phyloP scores from a whole-genome alignment of 352 stramenopile species.

The Phytophthora sojae region DNA sequence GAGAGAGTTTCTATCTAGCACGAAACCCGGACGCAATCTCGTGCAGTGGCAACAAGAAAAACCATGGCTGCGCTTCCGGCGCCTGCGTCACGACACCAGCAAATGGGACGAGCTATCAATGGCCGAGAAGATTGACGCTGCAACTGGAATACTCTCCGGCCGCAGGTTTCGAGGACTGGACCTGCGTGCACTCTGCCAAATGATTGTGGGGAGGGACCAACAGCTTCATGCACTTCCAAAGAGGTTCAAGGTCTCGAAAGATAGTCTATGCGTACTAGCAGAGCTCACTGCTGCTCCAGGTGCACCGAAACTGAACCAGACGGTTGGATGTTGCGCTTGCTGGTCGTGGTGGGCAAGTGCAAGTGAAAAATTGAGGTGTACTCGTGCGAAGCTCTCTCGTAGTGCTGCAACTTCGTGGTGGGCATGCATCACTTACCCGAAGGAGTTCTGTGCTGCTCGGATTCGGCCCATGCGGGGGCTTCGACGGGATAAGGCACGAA shows the following conservation, averaged over 20 bases:
- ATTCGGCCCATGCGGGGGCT: slow-evolving; percentile 11
- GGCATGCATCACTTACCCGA: slow-evolving; percentile 19
- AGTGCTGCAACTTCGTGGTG: slow-evolving; percentile 20
- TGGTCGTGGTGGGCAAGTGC: slow-evolving; percentile 21
- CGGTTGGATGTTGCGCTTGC: slow-evolving; percentile 3
- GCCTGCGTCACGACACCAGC: slow-evolving; percentile 11
- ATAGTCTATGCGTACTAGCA: slow-evolving; percentile 20
- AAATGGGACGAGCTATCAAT: slow-evolving; percentile 22
- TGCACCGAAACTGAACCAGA: neutral
- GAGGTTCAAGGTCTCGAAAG: slow-evolving; percentile 10
- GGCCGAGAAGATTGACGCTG: slow-evolving; percentile 5
- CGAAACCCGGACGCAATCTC: slow-evolving; percentile 24
- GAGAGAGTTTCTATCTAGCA: slow-evolving; percentile 23
- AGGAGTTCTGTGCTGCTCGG: slow-evolving; percentile 25
- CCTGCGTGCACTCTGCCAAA: slow-evolving; percentile 31
- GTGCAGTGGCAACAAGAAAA: slow-evolving; percentile 38
- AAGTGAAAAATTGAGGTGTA: slow-evolving; percentile 4
- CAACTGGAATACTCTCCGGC: slow-evolving; percentile 9
- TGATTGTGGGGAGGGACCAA: slow-evolving; percentile 20
- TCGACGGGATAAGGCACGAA: slow-evolving; percentile 16
- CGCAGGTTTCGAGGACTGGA: slow-evolving; percentile 23
- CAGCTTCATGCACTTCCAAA: slow-evolving; percentile 14
- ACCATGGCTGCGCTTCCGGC: slow-evolving; percentile 36
- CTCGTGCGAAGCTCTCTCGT: slow-evolving; percentile 11
- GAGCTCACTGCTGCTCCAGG: neutral